Evolutionary conservation across 2,329 filamentous ascomycete species (phyloP).

Genomic region (Neopestalotiopsis sp.): DNA sequence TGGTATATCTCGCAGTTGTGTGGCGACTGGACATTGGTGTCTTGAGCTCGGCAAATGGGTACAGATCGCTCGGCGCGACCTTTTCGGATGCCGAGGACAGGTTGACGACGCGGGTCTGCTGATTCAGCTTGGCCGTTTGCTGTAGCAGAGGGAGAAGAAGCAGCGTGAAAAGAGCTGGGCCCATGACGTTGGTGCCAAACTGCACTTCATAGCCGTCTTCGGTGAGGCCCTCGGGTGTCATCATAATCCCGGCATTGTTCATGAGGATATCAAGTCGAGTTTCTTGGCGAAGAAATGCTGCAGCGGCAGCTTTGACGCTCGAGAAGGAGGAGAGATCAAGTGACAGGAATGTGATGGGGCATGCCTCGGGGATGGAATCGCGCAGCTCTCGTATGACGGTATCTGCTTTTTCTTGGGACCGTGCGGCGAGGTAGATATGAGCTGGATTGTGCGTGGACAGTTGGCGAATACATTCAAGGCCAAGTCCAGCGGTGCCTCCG

Average conservation of each 20-base stretch:
- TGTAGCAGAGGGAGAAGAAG: not conserved
- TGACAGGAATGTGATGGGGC: not conserved
- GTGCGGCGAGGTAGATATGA: constrained; percentile 29
- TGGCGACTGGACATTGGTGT: no score
- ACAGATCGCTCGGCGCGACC: no score
- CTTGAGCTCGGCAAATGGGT: no score
- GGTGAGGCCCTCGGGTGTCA: no score
- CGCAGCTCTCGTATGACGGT: constrained; percentile 28
- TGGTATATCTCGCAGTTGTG: constrained; percentile 39
- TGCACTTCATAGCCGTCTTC: no score
- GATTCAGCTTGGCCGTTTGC: constrained; percentile 26
- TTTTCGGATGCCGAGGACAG: constrained; percentile 22
- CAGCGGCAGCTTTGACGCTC: constrained; percentile 17
- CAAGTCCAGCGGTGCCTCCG: constrained; percentile 43
- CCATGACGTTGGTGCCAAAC: not conserved
- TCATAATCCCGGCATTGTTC: not conserved
- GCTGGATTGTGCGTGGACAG: constrained; percentile 37
- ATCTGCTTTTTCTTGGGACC: constrained; percentile 38
- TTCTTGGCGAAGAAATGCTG: not conserved
- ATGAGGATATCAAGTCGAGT: not conserved
- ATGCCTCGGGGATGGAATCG: not conserved
- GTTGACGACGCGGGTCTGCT: constrained; percentile 29
- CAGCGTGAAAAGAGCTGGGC: not conserved
- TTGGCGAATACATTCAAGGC: constrained; percentile 41
- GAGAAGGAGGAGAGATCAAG: not conserved